Percentiles rank a stretch among this genome's conserved stretches.
Conservation (phyloP, 768 basidiomycete species). For the Calocera cornea region DNA sequence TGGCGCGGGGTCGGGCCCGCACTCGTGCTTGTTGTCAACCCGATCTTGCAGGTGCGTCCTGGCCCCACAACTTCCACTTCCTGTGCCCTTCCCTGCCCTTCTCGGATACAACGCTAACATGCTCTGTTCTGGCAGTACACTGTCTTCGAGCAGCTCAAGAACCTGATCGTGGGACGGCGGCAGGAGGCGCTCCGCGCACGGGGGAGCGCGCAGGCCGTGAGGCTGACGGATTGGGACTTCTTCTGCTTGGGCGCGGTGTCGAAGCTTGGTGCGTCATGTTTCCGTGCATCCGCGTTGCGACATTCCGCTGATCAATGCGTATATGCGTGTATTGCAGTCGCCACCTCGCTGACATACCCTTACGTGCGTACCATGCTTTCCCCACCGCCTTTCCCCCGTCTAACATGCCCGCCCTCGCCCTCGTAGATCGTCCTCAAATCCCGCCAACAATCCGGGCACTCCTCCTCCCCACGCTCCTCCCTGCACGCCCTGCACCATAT, state of each 20-base stretch:
- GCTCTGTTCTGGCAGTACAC: conserved; percentile 81
- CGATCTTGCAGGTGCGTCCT: conserved; percentile 49
- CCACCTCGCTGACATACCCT: conserved; percentile 52
- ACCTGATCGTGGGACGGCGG: conserved; percentile 52
- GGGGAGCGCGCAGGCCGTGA: conserved; percentile 30
- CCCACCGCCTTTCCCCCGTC: neutral
- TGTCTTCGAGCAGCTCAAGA: conserved; percentile 90
- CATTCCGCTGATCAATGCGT: neutral
- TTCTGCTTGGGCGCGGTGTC: conserved; percentile 91
- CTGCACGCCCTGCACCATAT: conserved; percentile 67
- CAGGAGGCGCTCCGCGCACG: conserved; percentile 39
- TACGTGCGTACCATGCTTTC: conserved; percentile 36
- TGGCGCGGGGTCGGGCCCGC: conserved; percentile 91
- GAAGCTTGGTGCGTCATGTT: conserved; percentile 42
- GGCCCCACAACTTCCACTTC: too few species aligned
- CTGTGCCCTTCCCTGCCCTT: too few species aligned
- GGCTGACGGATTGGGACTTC: conserved; percentile 72
- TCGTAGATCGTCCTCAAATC: conserved; percentile 48
- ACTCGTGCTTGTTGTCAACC: conserved; percentile 86
- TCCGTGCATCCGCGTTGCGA: neutral
- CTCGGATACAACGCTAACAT: neutral
- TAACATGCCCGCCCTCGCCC: neutral
- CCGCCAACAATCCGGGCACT: conserved; percentile 61
- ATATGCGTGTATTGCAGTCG: too few species aligned
- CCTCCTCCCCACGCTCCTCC: conserved; percentile 62